Conservation (phyloP, 2,329 filamentous ascomycete genomes). For the Zasmidium citrigriseum region DNA sequence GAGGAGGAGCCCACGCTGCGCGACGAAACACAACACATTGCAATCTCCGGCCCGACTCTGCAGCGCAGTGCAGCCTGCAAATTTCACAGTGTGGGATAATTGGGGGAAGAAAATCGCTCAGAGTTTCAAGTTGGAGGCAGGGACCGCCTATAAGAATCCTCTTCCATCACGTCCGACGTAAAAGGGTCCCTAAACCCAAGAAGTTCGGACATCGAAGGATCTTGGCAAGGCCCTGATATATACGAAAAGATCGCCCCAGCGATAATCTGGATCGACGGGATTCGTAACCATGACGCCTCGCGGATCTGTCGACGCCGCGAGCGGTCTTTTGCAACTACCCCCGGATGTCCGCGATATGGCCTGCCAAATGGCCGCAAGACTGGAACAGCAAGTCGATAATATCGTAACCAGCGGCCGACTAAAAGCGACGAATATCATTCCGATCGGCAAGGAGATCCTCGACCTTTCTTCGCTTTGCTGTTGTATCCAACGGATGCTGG, state of each 20-base stretch:
- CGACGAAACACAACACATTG: neutral
- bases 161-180: neutral
- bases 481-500: neutral
- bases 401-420: neutral
- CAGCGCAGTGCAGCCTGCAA: neutral
- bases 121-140: neutral
- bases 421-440: conserved; percentile 1
- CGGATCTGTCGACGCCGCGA: neutral
- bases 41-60: neutral
- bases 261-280: neutral
- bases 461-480: conserved; percentile 1
- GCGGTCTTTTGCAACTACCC: neutral
- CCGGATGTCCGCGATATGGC: conserved; percentile 1
- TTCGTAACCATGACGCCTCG: neutral
- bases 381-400: conserved; percentile 1
- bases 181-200: neutral
- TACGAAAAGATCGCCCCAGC: neutral
- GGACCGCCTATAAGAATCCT: neutral
- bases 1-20: neutral
- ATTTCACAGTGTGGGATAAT: neutral
- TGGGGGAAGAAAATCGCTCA: neutral
- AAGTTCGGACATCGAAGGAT: neutral
- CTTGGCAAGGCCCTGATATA: neutral
- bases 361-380: neutral
- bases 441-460: neutral